Evolutionary conservation across 768 basidiomycete species (phyloP), one percentile per base, ranked within the genome.

Genomic region (Agaricus blazei): DNA sequence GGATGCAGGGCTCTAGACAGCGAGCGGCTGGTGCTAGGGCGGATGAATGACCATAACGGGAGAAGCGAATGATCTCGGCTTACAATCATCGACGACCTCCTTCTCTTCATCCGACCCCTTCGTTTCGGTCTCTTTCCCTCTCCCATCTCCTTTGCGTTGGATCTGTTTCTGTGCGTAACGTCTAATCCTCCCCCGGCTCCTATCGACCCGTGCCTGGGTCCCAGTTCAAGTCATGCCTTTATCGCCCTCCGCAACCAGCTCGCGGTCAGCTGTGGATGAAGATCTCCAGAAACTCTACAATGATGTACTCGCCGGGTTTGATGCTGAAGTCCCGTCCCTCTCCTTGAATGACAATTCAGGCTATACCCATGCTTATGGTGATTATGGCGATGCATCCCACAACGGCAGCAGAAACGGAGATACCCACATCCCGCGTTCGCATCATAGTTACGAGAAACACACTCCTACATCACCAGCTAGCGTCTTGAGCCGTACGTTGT

Each of bases 281-380:
- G 87, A 89, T 64, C 76, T 90, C 4, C 84, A 88, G 61, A 76
- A 78, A 54, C 78, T 90, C 43, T 90, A 89, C 68, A 80, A 88
- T 59, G 84, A 88, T 66, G 87, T 90, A 23, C 84, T 85, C 74
- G 81, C 80, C 44, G 81, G 80, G 28, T 90, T 87, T 62, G 69
- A 75, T 29, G 83, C 86, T 6, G 76, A 76, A 27, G 56, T 52
- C 7, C 58, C 65, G 31, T 46, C 58, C 44, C 37, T 60, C 42
- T 57, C 70, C 34, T 64, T 66, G 37, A 72, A 74, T 46, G 64
- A 62, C 29, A 31, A 31, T 19, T 43, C 48, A 19, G 67, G 74
- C 59, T 54, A 71, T 42, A 71, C 72, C 56, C 72, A 70, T 62
- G 71, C 72, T 51, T 75, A 73, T 63, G 71, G 62, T 42, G 67